phyloP scores from a whole-genome alignment of 73 alveolate species.

The Tetrahymena borealis region DNA sequence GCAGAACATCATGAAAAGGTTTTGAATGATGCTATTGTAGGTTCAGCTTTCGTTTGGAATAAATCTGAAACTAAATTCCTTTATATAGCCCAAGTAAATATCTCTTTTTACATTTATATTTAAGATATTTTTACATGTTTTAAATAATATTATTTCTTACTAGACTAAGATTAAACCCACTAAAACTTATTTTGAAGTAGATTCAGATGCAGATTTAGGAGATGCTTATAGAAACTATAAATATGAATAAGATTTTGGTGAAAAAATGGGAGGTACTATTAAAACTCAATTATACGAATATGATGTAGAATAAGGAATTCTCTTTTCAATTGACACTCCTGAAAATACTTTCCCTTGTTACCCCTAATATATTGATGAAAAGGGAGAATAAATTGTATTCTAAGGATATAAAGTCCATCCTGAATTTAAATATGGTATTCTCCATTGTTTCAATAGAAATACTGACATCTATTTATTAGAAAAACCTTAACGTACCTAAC shows the following conservation, averaged over 20 bases:
- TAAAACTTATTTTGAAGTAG: slow-evolving; percentile 12
- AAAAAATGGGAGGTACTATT: slow-evolving; percentile 7
- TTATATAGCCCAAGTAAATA: slow-evolving; percentile 11
- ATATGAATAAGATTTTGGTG: slow-evolving; percentile 36
- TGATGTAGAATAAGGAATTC: slow-evolving; percentile 1
- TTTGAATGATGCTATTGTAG: slow-evolving; percentile 31
- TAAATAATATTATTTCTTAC: no score
- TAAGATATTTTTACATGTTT: no score
- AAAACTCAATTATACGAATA: not conserved
- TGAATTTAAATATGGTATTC: slow-evolving; percentile 40
- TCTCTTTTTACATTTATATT: no score
- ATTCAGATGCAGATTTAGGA: slow-evolving; percentile 9
- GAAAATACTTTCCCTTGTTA: slow-evolving; percentile 3
- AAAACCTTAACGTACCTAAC: not conserved
- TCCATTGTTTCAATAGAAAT: slow-evolving; percentile 31
- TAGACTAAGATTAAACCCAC: not conserved
- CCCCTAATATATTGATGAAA: slow-evolving; percentile 20
- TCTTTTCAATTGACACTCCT: not conserved
- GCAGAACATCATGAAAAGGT: slow-evolving; percentile 26
- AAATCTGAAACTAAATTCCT: slow-evolving; percentile 15
- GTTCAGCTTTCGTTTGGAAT: slow-evolving; percentile 35
- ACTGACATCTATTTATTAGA: slow-evolving; percentile 7
- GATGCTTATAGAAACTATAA: slow-evolving; percentile 7
- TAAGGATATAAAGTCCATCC: slow-evolving; percentile 23
- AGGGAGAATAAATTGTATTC: slow-evolving; percentile 17